Evolutionary conservation across 2,329 filamentous ascomycete genomes (phyloP).

Genomic region (Zasmidium angulare): DNA sequence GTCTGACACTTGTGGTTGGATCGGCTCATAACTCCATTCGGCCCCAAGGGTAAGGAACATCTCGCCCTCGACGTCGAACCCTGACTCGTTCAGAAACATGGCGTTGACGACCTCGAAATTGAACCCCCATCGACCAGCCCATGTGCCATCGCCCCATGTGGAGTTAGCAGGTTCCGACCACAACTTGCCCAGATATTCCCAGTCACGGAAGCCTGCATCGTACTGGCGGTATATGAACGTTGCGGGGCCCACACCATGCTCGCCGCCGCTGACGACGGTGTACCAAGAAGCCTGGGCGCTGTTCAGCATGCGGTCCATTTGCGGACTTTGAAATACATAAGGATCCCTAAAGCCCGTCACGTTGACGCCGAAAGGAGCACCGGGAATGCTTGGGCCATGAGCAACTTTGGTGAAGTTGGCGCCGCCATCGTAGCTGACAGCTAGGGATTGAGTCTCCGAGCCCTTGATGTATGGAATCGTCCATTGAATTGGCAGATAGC

Average conservation of each 20-base stretch:
- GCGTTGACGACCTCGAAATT: slow-evolving; percentile 50
- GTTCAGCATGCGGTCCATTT: slow-evolving; percentile 38
- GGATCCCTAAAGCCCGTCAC: slow-evolving; percentile 48
- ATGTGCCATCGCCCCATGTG: slow-evolving; percentile 24
- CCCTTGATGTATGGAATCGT: slow-evolving; percentile 47
- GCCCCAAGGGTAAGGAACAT: slow-evolving; percentile 44
- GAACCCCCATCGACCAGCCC: slow-evolving; percentile 33
- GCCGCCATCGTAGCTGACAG: slow-evolving; percentile 31
- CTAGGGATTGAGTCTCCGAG: slow-evolving; percentile 48
- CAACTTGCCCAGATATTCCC: slow-evolving; percentile 40
- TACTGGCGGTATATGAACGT: slow-evolving; percentile 44
- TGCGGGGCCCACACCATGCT: slow-evolving; percentile 40
- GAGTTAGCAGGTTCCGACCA: slow-evolving; percentile 38
- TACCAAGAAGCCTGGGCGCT: slow-evolving; percentile 41
- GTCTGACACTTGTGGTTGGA: slow-evolving; percentile 8
- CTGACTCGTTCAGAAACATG: slow-evolving; percentile 42
- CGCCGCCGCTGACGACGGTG: slow-evolving; percentile 37
- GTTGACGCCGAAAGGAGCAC: slow-evolving; percentile 42
- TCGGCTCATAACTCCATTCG: slow-evolving; percentile 45
- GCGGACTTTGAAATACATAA: slow-evolving; percentile 42
- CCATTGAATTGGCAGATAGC: slow-evolving; percentile 48
- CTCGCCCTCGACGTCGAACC: slow-evolving; percentile 42
- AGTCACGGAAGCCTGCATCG: slow-evolving; percentile 40
- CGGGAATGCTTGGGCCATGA: slow-evolving; percentile 41
- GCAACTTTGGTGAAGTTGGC: slow-evolving; percentile 42